phyloP scores from a whole-genome alignment of 768 basidiomycete species.

The Tulasnella sp. region DNA sequence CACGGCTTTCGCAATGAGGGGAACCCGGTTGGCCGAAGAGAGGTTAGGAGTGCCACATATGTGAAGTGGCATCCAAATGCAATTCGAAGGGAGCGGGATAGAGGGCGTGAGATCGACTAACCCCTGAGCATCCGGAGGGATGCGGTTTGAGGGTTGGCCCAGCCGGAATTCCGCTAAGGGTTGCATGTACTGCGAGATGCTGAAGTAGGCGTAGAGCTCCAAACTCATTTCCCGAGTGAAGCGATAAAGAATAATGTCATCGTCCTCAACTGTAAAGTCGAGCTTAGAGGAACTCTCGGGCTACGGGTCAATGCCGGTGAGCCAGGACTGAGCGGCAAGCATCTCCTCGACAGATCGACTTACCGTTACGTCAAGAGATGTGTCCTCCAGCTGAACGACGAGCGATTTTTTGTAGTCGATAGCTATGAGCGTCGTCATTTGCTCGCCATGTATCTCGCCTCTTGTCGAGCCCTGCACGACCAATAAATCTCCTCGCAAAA shows the following conservation, averaged over 20 bases:
- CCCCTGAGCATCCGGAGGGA: background rate
- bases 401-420: background rate
- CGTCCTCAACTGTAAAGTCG: background rate
- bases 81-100: background rate
- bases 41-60: background rate
- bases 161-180: background rate
- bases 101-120: background rate
- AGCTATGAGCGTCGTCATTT: background rate
- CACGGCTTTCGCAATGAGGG: background rate
- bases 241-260: background rate
- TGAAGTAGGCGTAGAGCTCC: background rate
- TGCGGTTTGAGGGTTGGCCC: background rate
- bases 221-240: background rate
- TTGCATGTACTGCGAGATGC: background rate
- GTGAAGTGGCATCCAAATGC: background rate
- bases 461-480: background rate
- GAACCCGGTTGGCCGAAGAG: background rate
- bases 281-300: background rate
- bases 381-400: background rate
- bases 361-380: background rate
- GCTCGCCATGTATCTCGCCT: background rate
- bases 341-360: background rate
- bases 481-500: background rate
- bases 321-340: background rate
- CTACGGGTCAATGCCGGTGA: background rate